phyloP scores from a whole-genome alignment of 805 yeast genomes.

The Aciculoconidium aculeatum region DNA sequence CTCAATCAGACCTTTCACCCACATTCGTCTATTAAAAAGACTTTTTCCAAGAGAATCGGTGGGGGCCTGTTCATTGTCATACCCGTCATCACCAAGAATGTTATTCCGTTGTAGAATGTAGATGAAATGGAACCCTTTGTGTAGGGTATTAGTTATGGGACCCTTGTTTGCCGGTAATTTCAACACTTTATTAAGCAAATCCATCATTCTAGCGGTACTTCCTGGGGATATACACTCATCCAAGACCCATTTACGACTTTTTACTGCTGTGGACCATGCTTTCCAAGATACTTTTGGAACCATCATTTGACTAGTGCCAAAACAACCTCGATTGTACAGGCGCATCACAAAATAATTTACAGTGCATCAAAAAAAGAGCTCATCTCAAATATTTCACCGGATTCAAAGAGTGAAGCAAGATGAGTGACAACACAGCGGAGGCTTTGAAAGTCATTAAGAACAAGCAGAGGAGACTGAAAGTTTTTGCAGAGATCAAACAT shows the following conservation, averaged over 20 bases:
- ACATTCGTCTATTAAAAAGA: constrained; percentile 58
- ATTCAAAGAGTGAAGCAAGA: constrained; percentile 8
- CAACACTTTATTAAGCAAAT: constrained; percentile 11
- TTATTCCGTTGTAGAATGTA: constrained; percentile 56
- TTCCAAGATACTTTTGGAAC: no score
- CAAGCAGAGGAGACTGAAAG: constrained; percentile 73
- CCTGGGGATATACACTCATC: constrained; percentile 18
- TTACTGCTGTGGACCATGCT: constrained; percentile 17
- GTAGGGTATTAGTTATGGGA: constrained; percentile 2
- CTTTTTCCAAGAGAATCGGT: constrained; percentile 9
- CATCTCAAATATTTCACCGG: no score
- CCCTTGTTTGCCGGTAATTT: background rate
- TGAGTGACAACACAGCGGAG: constrained; percentile 21
- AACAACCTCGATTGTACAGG: no score
- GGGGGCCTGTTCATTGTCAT: constrained; percentile 75
- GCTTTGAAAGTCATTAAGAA: constrained; percentile 51
- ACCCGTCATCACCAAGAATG: constrained; percentile 64
- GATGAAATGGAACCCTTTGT: constrained; percentile 56
- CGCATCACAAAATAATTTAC: no score
- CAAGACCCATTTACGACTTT: constrained; percentile 13
- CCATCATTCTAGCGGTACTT: constrained; percentile 13
- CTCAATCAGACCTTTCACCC: constrained; percentile 67
- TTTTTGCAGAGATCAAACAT: constrained; percentile 68
- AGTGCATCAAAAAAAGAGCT: no score
- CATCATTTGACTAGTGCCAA: no score